phyloP scores from a whole-genome alignment of 495 filamentous ascomycete species.

The Filosporella fistucella region DNA sequence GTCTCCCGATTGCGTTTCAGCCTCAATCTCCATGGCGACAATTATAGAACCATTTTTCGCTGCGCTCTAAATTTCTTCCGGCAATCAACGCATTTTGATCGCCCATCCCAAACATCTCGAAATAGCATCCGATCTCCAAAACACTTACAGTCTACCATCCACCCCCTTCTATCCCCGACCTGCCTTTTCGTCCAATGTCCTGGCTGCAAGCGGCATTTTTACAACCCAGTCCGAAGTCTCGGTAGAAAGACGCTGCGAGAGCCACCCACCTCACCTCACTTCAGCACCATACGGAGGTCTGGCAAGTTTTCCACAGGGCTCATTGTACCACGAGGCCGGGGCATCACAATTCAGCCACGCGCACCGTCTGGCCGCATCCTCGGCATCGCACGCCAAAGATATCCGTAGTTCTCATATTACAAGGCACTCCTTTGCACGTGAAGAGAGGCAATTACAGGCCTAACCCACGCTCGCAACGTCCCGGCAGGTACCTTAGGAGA shows the following conservation, averaged over 20 bases:
- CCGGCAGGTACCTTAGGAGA: no score
- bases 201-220: no score
- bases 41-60: neutral
- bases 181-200: conserved; percentile 10
- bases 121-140: conserved; percentile 15
- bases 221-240: no score
- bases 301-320: no score
- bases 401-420: no score
- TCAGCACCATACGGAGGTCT: no score
- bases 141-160: neutral
- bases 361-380: conserved; percentile 9
- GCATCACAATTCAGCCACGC: neutral
- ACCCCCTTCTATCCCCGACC: neutral
- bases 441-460: neutral
- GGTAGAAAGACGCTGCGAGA: no score
- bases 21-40: conserved; percentile 7
- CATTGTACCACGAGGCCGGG: neutral
- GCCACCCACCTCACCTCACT: no score
- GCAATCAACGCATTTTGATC: conserved; percentile 3
- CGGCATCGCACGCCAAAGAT: conserved; percentile 1
- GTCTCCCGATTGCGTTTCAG: conserved; percentile 2
- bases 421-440: no score
- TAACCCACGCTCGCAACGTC: neutral
- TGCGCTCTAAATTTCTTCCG: conserved; percentile 1
- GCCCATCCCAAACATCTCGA: conserved; percentile 16